Base-by-base conservation (phyloP, 768 basidiomycete species). In the Tephrocybe sp. region DNA sequence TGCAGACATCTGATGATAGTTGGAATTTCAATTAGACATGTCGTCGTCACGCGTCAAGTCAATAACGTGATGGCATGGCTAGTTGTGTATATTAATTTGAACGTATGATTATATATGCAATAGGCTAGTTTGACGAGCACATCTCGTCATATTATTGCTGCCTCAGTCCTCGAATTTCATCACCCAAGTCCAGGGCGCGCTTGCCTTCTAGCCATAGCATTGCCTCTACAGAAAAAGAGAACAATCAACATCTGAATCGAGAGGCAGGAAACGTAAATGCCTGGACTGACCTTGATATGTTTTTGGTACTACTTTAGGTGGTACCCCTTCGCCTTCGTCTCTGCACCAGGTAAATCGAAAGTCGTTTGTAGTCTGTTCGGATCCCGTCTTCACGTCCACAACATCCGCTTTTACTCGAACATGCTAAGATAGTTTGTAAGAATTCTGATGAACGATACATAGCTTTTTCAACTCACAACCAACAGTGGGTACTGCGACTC, bases 141-240 rank as follows among this genome's bases (percentile, higher is more conserved):
- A 26, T 26, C 26, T 26, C 26, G 26, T 4, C 7, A 6, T 45
- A 39, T 40, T 44, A 43, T n/a, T 47, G 40, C 48, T 55, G 49
- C 45, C 62, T 55, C 39, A 59, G 16, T 7, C 67, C 69, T 38
- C 72, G 60, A 30, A 92, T 88, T 59, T 84, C 81, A 30, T 77
- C 76, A 3, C 87, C 87, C 39, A 88, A 67, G 61, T 85, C 83
- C 6, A 91, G 70, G 2, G 88, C 83, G 5, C 90, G 74, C 52
- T 78, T 80, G 0, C 85, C 89, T 64, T 92, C 90, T 19, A 93
- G 68, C 84, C 89, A 93, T 20, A 83, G 67, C 89, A 94, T 93
- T 5, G 87, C 84, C 64, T 92, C 92, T 84, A 67, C 32, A 51
- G 54, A 62, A 49, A 51, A 58, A 51, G 54, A 62, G 48, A 51